Evolutionary conservation across 2,329 filamentous ascomycete genomes (phyloP).

Genomic region (Cladophialophora chaetospira): DNA sequence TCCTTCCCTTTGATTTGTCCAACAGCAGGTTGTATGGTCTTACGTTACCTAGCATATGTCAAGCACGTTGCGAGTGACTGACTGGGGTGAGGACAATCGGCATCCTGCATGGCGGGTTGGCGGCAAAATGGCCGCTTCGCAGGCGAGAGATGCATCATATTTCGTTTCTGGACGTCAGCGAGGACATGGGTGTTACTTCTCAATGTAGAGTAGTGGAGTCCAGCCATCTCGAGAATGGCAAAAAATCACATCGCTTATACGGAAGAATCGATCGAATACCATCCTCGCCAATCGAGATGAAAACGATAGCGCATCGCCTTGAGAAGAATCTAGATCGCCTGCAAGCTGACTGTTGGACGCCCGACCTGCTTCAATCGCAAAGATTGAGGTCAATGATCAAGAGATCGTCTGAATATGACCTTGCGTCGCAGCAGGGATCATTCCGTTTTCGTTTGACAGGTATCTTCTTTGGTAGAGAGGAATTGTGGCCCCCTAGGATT

Average conservation of each 20-base stretch:
- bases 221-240: not conserved
- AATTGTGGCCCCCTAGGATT: not conserved
- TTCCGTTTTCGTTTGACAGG: not conserved
- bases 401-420: not conserved
- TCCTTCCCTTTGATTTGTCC: conserved; percentile 7
- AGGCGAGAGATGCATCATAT: not conserved
- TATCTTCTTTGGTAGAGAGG: not conserved
- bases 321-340: not conserved
- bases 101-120: conserved; percentile 23
- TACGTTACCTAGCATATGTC: conserved; percentile 29
- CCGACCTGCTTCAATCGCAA: too few relatives aligned
- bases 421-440: not conserved
- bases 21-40: conserved; percentile 26
- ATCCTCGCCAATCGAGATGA: conserved; percentile 10
- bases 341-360: too few relatives aligned
- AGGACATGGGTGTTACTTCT: not conserved
- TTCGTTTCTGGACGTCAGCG: not conserved
- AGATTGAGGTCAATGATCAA: too few relatives aligned
- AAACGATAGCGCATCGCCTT: not conserved
- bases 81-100: conserved; percentile 17
- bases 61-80: conserved; percentile 24
- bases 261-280: not conserved
- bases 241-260: not conserved
- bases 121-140: conserved; percentile 10
- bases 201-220: not conserved